Evolutionary conservation across 2,329 filamentous ascomycete genomes (phyloP).

Genomic region (Diaporthe nobilis): DNA sequence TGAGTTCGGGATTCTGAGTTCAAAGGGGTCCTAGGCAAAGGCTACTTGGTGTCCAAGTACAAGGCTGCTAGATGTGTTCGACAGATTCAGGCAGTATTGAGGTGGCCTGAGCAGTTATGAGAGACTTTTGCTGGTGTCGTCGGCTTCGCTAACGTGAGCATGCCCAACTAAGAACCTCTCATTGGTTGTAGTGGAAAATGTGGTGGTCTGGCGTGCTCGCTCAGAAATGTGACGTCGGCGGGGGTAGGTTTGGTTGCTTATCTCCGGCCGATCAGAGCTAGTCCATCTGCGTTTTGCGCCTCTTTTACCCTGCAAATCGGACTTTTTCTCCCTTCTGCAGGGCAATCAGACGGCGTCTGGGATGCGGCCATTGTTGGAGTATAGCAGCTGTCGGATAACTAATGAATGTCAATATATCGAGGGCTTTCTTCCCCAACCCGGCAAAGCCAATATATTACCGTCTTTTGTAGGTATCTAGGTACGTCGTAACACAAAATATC

Average conservation of each 20-base stretch:
- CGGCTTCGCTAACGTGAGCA: constrained; percentile 28
- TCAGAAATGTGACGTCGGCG: constrained; percentile 41
- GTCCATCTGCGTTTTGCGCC: too few species aligned
- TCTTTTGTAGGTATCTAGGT: too few species aligned
- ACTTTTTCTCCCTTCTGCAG: not conserved
- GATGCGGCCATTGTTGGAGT: too few species aligned
- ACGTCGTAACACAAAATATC: not conserved
- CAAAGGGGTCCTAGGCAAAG: not conserved
- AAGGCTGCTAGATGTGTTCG: not conserved
- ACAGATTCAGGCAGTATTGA: not conserved
- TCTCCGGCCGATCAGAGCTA: constrained; percentile 3
- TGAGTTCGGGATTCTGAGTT: not conserved
- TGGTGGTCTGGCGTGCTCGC: constrained; percentile 41
- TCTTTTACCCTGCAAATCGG: not conserved
- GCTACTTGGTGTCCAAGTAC: not conserved
- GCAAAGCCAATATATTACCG: not conserved
- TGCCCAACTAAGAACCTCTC: constrained; percentile 35
- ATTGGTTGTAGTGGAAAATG: constrained; percentile 38
- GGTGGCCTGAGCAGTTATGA: constrained; percentile 8
- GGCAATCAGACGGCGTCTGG: not conserved
- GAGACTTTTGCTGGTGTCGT: constrained; percentile 23
- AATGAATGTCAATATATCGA: not conserved
- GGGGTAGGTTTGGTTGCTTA: constrained; percentile 26
- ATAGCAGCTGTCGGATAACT: not conserved
- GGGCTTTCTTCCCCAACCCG: not conserved